These are phyloP conservation scores for Neohortaea acidophila DNA, from an alignment of 495 filamentous ascomycete genomes.

Conservation along the genomic window DNA sequence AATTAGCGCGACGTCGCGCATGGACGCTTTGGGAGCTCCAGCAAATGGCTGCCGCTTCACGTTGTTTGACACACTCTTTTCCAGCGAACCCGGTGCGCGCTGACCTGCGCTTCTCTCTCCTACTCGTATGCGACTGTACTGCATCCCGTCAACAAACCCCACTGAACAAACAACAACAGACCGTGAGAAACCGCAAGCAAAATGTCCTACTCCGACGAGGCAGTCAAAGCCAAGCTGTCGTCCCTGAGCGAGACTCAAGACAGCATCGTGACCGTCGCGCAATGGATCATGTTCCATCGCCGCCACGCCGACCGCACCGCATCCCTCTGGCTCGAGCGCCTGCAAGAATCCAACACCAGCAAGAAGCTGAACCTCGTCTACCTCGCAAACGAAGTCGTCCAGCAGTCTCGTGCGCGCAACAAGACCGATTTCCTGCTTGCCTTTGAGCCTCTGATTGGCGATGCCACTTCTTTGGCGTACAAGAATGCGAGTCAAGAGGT, in stretches of 20 bases:
- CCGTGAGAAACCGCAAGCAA: too few species aligned
- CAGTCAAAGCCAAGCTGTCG: conserved; percentile 82
- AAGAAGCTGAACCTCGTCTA: conserved; percentile 88
- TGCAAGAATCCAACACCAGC: conserved; percentile 66
- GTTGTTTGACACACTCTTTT: too few species aligned
- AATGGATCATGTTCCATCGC: conserved; percentile 99
- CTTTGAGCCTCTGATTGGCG: conserved; percentile 68
- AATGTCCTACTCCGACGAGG: conserved; percentile 93
- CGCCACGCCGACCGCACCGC: conserved; percentile 80
- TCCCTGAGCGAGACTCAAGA: conserved; percentile 92
- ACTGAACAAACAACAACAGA: too few species aligned
- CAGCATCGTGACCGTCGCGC: conserved; percentile 81
- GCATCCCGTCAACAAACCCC: too few species aligned
- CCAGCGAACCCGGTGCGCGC: too few species aligned
- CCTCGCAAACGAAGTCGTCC: conserved; percentile 90
- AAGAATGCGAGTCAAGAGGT: conserved; percentile 70
- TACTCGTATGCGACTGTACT: too few species aligned
- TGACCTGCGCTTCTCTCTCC: too few species aligned
- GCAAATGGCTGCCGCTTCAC: too few species aligned
- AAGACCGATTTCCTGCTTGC: conserved; percentile 86
- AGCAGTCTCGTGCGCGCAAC: conserved; percentile 79
- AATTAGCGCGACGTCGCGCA: too few species aligned
- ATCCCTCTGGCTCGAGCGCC: conserved; percentile 71
- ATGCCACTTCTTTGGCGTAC: conserved; percentile 71
- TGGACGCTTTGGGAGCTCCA: too few species aligned